Conservation (phyloP, 2,329 filamentous ascomycete species). For the Furcasterigmium sp. region DNA sequence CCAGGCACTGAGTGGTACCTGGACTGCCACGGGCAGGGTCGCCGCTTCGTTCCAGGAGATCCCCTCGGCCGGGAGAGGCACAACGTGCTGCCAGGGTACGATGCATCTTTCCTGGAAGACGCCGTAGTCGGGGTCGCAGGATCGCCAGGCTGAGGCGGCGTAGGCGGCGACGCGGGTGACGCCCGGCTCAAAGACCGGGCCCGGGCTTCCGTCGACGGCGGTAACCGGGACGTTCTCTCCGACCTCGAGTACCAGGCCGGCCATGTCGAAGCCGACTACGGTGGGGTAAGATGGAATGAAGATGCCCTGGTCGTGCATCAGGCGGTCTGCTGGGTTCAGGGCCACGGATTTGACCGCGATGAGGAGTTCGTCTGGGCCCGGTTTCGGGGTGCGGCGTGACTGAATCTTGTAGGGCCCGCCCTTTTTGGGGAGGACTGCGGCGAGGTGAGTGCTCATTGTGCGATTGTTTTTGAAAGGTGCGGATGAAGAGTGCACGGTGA, state of each 20-base stretch:
- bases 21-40: conserved; percentile 29
- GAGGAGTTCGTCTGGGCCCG: conserved; percentile 40
- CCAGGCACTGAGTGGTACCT: conserved; percentile 31
- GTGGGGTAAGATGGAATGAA: conserved; percentile 34
- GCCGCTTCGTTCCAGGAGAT: conserved; percentile 35
- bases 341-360: conserved; percentile 41
- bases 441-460: conserved; percentile 32
- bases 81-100: conserved; percentile 33
- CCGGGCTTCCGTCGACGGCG: conserved; percentile 6
- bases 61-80: conserved; percentile 22
- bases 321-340: conserved; percentile 40
- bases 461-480: neutral
- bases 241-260: conserved; percentile 34
- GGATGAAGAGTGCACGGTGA: no score
- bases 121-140: conserved; percentile 38
- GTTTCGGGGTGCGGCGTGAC: conserved; percentile 33
- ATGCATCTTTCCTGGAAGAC: conserved; percentile 37
- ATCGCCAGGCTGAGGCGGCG: conserved; percentile 32
- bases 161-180: conserved; percentile 33
- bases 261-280: conserved; percentile 34
- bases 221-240: conserved; percentile 29
- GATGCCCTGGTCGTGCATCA: conserved; percentile 36
- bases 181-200: conserved; percentile 20
- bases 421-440: conserved; percentile 28
- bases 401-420: conserved; percentile 29